Evolutionary conservation across 306 rosid species (phyloP), one percentile per base, ranked within the genome.

Genomic region (Lotus japonicus): DNA sequence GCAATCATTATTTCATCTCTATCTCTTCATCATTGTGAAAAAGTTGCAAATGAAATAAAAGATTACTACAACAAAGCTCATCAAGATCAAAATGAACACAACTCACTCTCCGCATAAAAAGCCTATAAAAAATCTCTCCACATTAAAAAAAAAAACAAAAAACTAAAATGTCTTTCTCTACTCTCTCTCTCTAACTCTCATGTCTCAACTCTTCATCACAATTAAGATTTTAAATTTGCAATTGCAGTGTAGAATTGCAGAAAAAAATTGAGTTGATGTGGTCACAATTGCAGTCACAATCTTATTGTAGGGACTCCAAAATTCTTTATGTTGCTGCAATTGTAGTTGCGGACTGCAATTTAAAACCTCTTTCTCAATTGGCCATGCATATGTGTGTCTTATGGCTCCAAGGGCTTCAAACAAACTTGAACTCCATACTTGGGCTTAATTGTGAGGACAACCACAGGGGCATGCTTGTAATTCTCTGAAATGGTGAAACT

Each of bases 391-490:
- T 6, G 0, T 6, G 36, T 31, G 39, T 11, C 28, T 79, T 50
- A 59, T 19, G 84, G 7, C 44, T 77, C 75, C 44, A 94, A 58
- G 12, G 99, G 89, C 43, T 83, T 85, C 84, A 94, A 74, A 68
- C 86, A 84, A 38, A 94, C 91, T 81, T 90, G 99, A 82, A 94
- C 92, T 4, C 99, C 99, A 59, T 85, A 81, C 63, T 87, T 94
- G 8, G 99, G 99, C 80, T 90, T 91, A 7, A 94, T 87, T 5
- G 99, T 94, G 68, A 94, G 96, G 12, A 94, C 89, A 38, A 84
- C 57, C n/a, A 90, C 81, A 0, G 99, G 99, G 42, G 99, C 99
- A 62, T 94, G 99, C 13, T 88, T 95, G 72, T 94, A 94, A 74
- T 70, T 79, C 0, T 78, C 81, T 0, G 99, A 85, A 58, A 87